Evolutionary conservation across 2,329 filamentous ascomycete species (phyloP), one percentile per base, ranked within the genome.

Genomic region (Penicillium sp.): DNA sequence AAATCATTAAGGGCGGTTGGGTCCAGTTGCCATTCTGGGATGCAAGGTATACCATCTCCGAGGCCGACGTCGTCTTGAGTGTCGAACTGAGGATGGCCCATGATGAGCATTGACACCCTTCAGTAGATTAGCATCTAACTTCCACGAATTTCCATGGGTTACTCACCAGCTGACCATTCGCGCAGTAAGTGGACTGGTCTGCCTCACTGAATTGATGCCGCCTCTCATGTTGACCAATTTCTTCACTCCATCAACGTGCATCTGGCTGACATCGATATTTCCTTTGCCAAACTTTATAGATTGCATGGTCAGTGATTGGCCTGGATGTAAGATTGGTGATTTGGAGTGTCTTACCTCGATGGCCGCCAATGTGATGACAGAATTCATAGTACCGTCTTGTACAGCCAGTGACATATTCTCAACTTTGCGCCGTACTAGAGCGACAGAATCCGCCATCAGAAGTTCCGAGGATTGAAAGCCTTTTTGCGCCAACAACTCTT

Each of bases 81-180:
- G 3, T 73, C 56, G 55, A 85, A 86, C 57, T 85, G 83, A 19
- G 83, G 83, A 24, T 63, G 51, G 8, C 81, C 80, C 56, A 73
- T 82, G 6, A 86, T 76, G 4, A 86, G 72, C 76, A 86, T 76
- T 0, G 82, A 82, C n/a, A 85, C 81, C 84, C 84, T 85, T 31
- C 3, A 1, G 6, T 10, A 45, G 24, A 43, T 52, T 51, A 60
- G 22, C 42, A 26, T 26, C 35, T 4, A 10, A 19, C 4, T 19
- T 19, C n/a, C n/a, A 19, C 35, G 8, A 11, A 19, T n/a, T 11
- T 22, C 16, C 14, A 39, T 3, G 26, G 21, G 10, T 0, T 10
- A 63, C 78, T 70, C 64, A 83, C 82, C 82, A 84, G 57, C 76
- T 74, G 10, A 84, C 71, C 82, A 84, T 84, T 54, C 82, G 78